phyloP scores from a whole-genome alignment of 2,329 filamentous ascomycete species.

The Amphichorda felina region DNA sequence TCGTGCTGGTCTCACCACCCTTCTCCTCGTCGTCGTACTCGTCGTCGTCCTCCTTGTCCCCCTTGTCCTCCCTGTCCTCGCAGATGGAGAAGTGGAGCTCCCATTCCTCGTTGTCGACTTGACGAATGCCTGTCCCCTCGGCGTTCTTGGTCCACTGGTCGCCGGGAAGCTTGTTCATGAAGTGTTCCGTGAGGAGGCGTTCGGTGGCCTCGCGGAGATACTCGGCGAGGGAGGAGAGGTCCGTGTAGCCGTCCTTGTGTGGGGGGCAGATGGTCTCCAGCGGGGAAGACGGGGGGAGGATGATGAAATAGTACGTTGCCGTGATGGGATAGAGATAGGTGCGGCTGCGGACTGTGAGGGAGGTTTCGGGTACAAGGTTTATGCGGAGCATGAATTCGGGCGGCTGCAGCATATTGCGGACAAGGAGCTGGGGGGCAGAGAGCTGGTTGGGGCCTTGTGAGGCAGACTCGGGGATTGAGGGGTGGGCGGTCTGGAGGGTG shows the following conservation, averaged over 20 bases:
- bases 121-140: slow-evolving; percentile 18
- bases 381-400: slow-evolving; percentile 31
- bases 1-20: too few species aligned
- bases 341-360: slow-evolving; percentile 29
- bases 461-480: slow-evolving; percentile 13
- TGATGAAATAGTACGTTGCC: slow-evolving; percentile 31
- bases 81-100: slow-evolving; percentile 16
- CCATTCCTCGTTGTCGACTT: slow-evolving; percentile 12
- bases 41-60: background rate
- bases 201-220: slow-evolving; percentile 32
- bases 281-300: slow-evolving; percentile 21
- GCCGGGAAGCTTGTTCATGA: slow-evolving; percentile 13
- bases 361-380: slow-evolving; percentile 29
- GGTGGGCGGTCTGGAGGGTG: slow-evolving; percentile 25
- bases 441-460: slow-evolving; percentile 17
- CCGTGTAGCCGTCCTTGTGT: slow-evolving; percentile 29
- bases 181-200: slow-evolving; percentile 25
- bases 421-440: slow-evolving; percentile 30
- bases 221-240: slow-evolving; percentile 27
- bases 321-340: slow-evolving; percentile 30
- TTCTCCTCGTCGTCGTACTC: too few species aligned
- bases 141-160: slow-evolving; percentile 5
- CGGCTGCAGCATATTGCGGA: slow-evolving; percentile 28
- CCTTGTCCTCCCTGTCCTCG: background rate
- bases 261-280: slow-evolving; percentile 29